A percentile compares a stretch with the other conserved stretches of the same genome.
Evolutionary conservation across 2,329 filamentous ascomycete genomes (phyloP).

Genomic region (Metarhizium humberi): DNA sequence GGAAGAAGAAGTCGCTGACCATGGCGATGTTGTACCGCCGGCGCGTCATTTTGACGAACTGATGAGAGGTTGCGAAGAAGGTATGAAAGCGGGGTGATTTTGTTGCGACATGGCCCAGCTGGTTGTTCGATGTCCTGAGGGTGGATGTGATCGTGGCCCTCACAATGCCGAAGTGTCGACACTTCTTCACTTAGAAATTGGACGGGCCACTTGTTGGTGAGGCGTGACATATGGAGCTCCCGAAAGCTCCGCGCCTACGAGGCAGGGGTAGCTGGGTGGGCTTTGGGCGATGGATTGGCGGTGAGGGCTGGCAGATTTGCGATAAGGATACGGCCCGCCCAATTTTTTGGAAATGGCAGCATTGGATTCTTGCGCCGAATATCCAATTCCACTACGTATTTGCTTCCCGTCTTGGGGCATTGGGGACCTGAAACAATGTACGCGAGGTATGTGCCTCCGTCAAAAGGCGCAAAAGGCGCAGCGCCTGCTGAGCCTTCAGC

Average conservation of each 20-base stretch:
- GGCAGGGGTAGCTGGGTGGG: too few relatives aligned
- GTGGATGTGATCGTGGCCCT: too few relatives aligned
- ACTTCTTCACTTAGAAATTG: too few relatives aligned
- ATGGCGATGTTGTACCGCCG: constrained; percentile 67
- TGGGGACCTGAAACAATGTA: constrained; percentile 25
- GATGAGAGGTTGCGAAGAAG: constrained; percentile 6
- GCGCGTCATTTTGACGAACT: constrained; percentile 35
- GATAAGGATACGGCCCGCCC: constrained; percentile 22
- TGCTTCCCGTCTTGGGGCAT: constrained; percentile 5
- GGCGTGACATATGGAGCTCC: background rate
- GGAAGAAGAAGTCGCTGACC: constrained; percentile 99
- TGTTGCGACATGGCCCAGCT: background rate
- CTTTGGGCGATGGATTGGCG: background rate
- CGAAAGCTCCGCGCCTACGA: background rate
- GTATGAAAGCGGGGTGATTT: background rate
- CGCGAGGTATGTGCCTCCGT: constrained; percentile 32
- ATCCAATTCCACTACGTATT: background rate
- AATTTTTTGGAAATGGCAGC: constrained; percentile 22
- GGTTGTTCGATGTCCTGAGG: too few relatives aligned
- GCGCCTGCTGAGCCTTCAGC: constrained; percentile 3
- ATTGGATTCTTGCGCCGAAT: background rate
- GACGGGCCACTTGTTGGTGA: background rate
- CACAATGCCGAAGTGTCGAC: too few relatives aligned
- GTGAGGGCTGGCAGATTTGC: constrained; percentile 22
- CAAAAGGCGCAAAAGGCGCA: constrained; percentile 14